phyloP scores from a whole-genome alignment of 768 basidiomycete genomes.

The Rossbeevera mucosa region DNA sequence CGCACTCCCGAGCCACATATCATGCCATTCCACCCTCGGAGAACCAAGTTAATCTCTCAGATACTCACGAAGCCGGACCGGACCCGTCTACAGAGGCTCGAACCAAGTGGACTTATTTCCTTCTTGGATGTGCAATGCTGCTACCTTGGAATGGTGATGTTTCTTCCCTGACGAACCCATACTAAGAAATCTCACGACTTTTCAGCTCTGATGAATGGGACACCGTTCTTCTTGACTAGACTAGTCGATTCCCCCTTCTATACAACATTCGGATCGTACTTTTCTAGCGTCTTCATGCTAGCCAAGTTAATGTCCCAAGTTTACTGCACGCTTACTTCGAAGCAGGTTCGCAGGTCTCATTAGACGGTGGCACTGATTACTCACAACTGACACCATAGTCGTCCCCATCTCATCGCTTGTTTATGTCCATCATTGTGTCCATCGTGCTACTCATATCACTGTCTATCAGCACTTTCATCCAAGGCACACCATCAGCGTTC shows the following conservation, averaged over 20 bases:
- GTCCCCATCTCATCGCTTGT: constrained; percentile 54
- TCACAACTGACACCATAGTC: constrained; percentile 38
- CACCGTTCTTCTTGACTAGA: constrained; percentile 74
- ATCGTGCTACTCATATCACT: constrained; percentile 56
- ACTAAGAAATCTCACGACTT: constrained; percentile 1
- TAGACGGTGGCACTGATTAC: not conserved
- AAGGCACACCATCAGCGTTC: constrained; percentile 50
- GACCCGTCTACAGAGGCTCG: constrained; percentile 40
- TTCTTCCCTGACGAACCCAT: not conserved
- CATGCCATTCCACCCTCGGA: constrained; percentile 21
- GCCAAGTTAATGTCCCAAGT: constrained; percentile 68
- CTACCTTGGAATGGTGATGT: constrained; percentile 86
- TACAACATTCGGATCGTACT: constrained; percentile 59
- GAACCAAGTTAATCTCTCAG: constrained; percentile 1
- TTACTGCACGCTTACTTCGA: constrained; percentile 66
- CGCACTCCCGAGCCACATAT: constrained; percentile 12
- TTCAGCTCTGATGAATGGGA: constrained; percentile 80
- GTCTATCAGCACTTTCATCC: constrained; percentile 61
- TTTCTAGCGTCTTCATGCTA: constrained; percentile 59
- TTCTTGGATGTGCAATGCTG: constrained; percentile 74
- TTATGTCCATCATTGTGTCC: constrained; percentile 47
- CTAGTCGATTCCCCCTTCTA: constrained; percentile 55
- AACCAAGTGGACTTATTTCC: constrained; percentile 62
- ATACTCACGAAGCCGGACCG: not conserved
- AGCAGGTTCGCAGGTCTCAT: constrained; percentile 45